These are phyloP conservation scores for Saccharomyces jurei DNA, from an alignment of 805 yeast species.

Conservation along the genomic window DNA sequence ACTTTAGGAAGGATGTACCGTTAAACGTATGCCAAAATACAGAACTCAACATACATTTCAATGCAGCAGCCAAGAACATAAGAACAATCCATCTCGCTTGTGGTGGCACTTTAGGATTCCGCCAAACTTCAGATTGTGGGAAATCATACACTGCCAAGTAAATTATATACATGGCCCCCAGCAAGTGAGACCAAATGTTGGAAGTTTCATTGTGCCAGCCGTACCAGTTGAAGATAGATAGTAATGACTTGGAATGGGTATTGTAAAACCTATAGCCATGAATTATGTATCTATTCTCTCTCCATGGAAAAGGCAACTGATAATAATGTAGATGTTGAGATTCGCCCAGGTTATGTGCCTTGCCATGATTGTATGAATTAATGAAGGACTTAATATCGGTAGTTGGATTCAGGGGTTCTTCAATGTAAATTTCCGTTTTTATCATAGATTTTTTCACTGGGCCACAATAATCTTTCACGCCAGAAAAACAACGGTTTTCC, in stretches of 20 bases:
- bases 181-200: slow-evolving; percentile 87
- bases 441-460: background rate
- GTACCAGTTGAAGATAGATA: slow-evolving; percentile 44
- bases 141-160: slow-evolving; percentile 52
- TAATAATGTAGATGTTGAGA: slow-evolving; percentile 60
- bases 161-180: slow-evolving; percentile 54
- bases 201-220: slow-evolving; percentile 76
- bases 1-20: slow-evolving; percentile 54
- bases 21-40: slow-evolving; percentile 88
- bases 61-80: slow-evolving; percentile 60
- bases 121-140: slow-evolving; percentile 51
- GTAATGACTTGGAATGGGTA: slow-evolving; percentile 49
- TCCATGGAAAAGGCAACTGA: slow-evolving; percentile 87
- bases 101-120: slow-evolving; percentile 36
- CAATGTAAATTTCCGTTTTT: background rate
- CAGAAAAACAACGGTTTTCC: background rate
- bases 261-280: slow-evolving; percentile 79
- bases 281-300: slow-evolving; percentile 80
- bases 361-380: slow-evolving; percentile 40
- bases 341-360: slow-evolving; percentile 38
- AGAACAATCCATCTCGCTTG: slow-evolving; percentile 39
- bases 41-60: slow-evolving; percentile 72
- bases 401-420: background rate
- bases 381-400: slow-evolving; percentile 15
- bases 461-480: background rate